Base-by-base conservation (phyloP, 2,329 filamentous ascomycete genomes). In the Pyricularia pennisetigena region DNA sequence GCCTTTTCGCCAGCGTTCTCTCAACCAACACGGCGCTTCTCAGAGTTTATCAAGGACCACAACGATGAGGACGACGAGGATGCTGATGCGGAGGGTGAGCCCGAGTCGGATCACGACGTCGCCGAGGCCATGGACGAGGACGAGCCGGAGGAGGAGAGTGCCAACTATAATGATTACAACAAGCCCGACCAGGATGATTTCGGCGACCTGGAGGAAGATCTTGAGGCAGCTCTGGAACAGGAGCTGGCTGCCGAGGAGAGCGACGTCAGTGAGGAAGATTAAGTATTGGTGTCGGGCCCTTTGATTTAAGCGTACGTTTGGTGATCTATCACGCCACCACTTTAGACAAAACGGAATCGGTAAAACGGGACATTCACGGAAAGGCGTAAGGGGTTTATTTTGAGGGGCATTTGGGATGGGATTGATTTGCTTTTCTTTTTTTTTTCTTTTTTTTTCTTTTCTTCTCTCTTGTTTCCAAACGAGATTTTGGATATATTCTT, bases 1-100 rank as follows among this genome's bases (percentile, higher is more conserved):
- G 80, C 82, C 73, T 84, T 84, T 74, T 83, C 82, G 4, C 82
- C 83, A 0, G 79, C 82, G 0, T 82, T 85, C 73, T 72, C 78
- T 3, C 72, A 79, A 32, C 71, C 70, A 68, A 76, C 78, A 12
- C 78, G 82, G 28, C 80, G 80, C 26, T 87, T 86, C 73, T 84
- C 84, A 68, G 84, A 86, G 23, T 85, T 86, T 68, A 77, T 81
- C 70, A 78, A 80, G 59, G 80, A 83, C 67, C 79, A 79, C 2
- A 80, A 75, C 29, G 70, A 74, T 14, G 73, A 75, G 1, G 75
- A 77, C 26, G 76, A 82, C 64, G 81, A 81, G 16, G 80, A 81
- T 66, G 76, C 69, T 24, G 69, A 72, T 20, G 69, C 32, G 63
- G 69, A 69, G 28, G 67, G 57, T 10, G 70, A 70, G 65, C 67